Base-by-base conservation (phyloP, 1,139 yeast species). In the Fermentozyma sake region DNA sequence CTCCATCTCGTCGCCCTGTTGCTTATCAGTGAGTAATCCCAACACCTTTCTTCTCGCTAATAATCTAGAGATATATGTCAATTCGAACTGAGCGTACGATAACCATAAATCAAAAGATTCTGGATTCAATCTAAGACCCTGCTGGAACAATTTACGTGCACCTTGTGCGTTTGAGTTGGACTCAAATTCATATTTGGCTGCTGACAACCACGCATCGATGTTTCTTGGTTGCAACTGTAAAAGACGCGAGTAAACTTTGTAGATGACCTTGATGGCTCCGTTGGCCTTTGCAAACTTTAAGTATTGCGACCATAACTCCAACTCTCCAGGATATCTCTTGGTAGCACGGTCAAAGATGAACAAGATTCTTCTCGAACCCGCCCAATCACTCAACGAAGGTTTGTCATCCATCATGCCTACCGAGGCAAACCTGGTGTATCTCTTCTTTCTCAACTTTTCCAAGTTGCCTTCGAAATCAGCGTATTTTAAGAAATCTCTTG, bases 111-210 rank as follows among this genome's bases (percentile, higher is more conserved):
- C 73, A 11, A 66, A 54, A 2, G 81, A 73, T 28, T 85, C 91
- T 5, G 82, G 72, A 49, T 91, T 89, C 50, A 93, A 81, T 50
- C 95, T 71, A 25, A 93, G 64, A 18, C 82, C 95, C 41, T 85
- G 73, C 54, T 89, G 96, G 58, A 89, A 79, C 24, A 91, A 68
- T 8, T 76, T 73, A 56, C 99, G 72, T 11, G 97, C 93, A 23
- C 95, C 93, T 48, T 82, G 77, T 30, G 95, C 87, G 45, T 87
- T 84, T 27, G 91, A 84, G 55, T 91, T 87, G 22, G 72, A 72
- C 45, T 91, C 96, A 46, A 85, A 79, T 58, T 93, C 97, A 55
- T 86, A 87, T 50, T 85, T 85, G 26, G 97, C 96, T 14, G 96
- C 96, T 46, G 87, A 75, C 29, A 91, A 74, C 98, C 98, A 93